Evolutionary conservation across 208 protist genomes (phyloP).

Genomic region (Acanthamoeba castellanii): DNA sequence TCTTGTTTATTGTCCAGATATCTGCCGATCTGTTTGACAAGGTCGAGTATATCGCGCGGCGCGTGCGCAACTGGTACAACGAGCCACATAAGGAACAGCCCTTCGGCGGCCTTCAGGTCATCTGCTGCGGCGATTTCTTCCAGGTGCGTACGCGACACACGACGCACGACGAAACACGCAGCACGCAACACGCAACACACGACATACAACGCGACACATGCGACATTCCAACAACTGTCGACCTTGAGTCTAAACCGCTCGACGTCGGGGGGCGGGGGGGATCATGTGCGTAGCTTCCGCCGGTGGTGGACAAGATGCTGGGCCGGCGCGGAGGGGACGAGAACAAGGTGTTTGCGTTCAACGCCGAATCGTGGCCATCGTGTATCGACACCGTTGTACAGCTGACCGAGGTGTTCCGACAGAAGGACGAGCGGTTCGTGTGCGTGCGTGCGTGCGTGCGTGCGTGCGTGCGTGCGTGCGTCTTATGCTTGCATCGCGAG

Average conservation of each 20-base stretch:
- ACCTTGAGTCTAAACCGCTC: too few species aligned
- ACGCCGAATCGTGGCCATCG: constrained; percentile 11
- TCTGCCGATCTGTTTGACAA: constrained; percentile 82
- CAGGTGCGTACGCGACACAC: constrained; percentile 60
- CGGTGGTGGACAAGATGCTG: too few species aligned
- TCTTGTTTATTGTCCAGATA: constrained; percentile 67
- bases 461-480: too few species aligned
- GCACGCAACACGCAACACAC: too few species aligned
- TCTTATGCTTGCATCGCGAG: too few species aligned
- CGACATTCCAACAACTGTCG: too few species aligned
- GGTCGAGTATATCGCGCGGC: constrained; percentile 78
- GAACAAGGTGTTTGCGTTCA: constrained; percentile 23
- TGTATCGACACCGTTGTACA: constrained; percentile 41
- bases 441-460: too few species aligned
- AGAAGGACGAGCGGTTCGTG: constrained; percentile 57
- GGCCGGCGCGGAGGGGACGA: too few species aligned
- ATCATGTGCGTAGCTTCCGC: constrained; percentile 33
- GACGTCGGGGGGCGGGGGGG: too few species aligned
- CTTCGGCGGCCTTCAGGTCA: constrained; percentile 82
- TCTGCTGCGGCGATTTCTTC: constrained; percentile 83
- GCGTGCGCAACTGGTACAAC: constrained; percentile 9
- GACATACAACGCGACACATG: too few species aligned
- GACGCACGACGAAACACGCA: too few species aligned
- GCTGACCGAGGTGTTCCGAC: constrained; percentile 21
- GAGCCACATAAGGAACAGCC: background rate